Evolutionary conservation across 2,329 filamentous ascomycete genomes (phyloP).

Genomic region (Macroventuria anomochaeta): DNA sequence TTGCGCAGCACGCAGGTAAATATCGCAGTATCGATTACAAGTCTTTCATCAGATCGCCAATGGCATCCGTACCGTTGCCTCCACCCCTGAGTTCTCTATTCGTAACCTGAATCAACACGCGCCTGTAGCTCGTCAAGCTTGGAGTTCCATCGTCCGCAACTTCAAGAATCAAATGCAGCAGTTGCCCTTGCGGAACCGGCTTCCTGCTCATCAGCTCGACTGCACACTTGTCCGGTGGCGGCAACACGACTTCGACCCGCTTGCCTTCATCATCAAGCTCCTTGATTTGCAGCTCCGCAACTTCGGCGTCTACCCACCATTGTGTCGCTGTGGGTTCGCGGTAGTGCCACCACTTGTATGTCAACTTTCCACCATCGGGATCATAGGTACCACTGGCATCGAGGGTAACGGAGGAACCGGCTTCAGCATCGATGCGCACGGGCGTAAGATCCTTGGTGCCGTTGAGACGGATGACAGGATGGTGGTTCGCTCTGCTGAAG

Average conservation of each 20-base stretch:
- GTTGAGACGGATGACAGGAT: constrained; percentile 57
- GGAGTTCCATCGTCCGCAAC: constrained; percentile 55
- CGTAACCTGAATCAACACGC: constrained; percentile 50
- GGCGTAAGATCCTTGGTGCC: constrained; percentile 48
- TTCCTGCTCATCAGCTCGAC: constrained; percentile 47
- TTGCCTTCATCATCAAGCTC: constrained; percentile 36
- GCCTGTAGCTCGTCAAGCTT: constrained; percentile 56
- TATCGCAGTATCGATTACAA: not conserved
- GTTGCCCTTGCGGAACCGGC: constrained; percentile 51
- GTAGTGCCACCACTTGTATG: constrained; percentile 61
- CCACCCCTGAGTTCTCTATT: constrained; percentile 42
- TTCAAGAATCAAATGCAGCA: constrained; percentile 59
- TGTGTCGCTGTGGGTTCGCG: constrained; percentile 53
- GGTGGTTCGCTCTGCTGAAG: constrained; percentile 52
- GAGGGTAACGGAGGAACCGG: constrained; percentile 50
- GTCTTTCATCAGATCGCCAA: constrained; percentile 6
- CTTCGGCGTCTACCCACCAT: constrained; percentile 51
- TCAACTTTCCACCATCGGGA: constrained; percentile 53
- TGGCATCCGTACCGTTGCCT: constrained; percentile 1
- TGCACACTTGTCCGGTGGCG: constrained; percentile 52
- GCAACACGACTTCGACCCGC: constrained; percentile 50
- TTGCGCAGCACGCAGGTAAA: not conserved
- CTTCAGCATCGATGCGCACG: constrained; percentile 51
- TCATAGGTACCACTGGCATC: constrained; percentile 58
- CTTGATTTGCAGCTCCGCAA: constrained; percentile 49